phyloP scores from a whole-genome alignment of 2,329 filamentous ascomycete genomes.

The Hypoxylon sp. region DNA sequence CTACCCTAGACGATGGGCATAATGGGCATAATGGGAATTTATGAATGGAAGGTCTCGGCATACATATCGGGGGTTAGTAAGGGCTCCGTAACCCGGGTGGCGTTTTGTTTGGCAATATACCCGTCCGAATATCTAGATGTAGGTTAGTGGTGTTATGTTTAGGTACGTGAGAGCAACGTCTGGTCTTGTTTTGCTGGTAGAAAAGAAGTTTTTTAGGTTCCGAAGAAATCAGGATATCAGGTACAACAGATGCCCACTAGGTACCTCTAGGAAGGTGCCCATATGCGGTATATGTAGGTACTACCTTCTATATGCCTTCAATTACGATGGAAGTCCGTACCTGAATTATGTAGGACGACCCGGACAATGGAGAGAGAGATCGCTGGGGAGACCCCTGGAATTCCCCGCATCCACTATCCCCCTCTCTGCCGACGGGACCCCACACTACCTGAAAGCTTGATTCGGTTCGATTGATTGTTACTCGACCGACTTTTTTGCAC shows the following conservation, averaged over 20 bases:
- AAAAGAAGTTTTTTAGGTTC: too few species aligned
- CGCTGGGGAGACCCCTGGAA: background rate
- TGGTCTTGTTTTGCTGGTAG: background rate
- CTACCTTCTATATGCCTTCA: too few species aligned
- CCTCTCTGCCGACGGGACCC: conserved; percentile 2
- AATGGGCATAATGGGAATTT: background rate
- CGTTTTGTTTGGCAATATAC: background rate
- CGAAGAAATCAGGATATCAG: background rate
- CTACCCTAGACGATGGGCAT: background rate
- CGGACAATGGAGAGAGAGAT: too few species aligned
- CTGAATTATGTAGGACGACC: background rate
- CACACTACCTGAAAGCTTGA: background rate
- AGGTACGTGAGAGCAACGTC: background rate
- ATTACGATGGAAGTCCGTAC: background rate
- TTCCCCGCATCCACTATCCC: conserved; percentile 13
- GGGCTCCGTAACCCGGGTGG: background rate
- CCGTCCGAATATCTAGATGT: background rate
- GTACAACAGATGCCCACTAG: too few species aligned
- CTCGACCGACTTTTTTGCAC: conserved; percentile 7
- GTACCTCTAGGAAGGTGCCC: too few species aligned
- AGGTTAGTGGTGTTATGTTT: too few species aligned
- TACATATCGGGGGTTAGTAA: background rate
- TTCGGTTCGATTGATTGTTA: conserved; percentile 17
- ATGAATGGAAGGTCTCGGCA: background rate
- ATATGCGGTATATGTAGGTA: too few species aligned